Conservation (phyloP, 345 rosid species). For the Citrus hindsii region DNA sequence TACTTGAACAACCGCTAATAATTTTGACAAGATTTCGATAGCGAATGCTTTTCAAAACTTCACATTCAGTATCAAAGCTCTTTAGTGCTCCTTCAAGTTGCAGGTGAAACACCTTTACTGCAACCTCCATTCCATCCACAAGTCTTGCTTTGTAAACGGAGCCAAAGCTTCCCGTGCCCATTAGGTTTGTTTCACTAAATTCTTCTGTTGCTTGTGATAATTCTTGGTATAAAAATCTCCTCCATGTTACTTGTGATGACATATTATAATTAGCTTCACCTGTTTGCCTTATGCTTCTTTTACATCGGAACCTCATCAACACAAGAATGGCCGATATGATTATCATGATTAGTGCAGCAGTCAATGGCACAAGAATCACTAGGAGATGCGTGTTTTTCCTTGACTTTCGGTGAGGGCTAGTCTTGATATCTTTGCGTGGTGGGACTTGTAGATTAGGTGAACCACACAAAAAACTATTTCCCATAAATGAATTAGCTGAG, state of each 20-base stretch:
- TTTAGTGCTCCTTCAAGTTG: not conserved
- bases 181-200: slow-evolving; percentile 12
- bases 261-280: not conserved
- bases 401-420: not conserved
- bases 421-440: not conserved
- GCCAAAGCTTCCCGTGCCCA: slow-evolving; percentile 14
- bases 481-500: slow-evolving; percentile 12
- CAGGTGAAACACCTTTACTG: slow-evolving; percentile 14
- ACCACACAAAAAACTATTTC: slow-evolving; percentile 17
- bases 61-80: slow-evolving; percentile 20
- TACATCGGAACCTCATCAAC: too few relatives aligned
- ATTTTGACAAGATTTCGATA: too few relatives aligned
- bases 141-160: slow-evolving; percentile 11
- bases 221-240: slow-evolving; percentile 9
- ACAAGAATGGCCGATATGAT: too few relatives aligned
- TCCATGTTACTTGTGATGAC: not conserved
- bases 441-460: not conserved
- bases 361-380: not conserved
- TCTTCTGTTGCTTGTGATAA: slow-evolving; percentile 10
- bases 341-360: not conserved
- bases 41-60: not conserved
- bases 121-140: slow-evolving; percentile 1
- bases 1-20: too few relatives aligned
- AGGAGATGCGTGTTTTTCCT: too few relatives aligned
- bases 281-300: too few relatives aligned